Percentiles rank a stretch among this genome's conserved stretches.
phyloP scores from a whole-genome alignment of 2,329 filamentous ascomycete genomes.

The Amauroascus niger region DNA sequence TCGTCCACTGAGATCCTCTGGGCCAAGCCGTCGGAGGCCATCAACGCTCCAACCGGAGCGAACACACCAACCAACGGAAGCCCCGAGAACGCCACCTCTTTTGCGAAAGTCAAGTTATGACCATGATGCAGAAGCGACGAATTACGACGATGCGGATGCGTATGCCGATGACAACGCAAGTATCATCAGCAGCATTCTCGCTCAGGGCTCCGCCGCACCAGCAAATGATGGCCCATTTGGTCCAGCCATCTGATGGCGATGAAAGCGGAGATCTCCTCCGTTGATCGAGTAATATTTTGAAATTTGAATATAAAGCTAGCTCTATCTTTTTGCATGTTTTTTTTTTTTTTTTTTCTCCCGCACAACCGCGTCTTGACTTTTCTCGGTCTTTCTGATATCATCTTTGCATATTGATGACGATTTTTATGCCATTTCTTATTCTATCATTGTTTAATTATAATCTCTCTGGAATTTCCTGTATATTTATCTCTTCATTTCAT shows the following conservation, averaged over 20 bases:
- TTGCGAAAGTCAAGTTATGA: conserved; percentile 50
- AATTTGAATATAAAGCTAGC: background rate
- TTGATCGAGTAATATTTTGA: background rate
- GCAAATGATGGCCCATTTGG: conserved; percentile 16
- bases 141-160: conserved; percentile 37
- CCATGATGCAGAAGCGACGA: conserved; percentile 47
- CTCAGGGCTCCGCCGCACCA: background rate
- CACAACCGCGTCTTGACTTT: background rate
- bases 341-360: background rate
- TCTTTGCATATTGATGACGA: conserved; percentile 15
- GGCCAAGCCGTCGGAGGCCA: conserved; percentile 19
- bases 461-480: conserved; percentile 20
- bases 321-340: background rate
- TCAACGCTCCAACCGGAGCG: conserved; percentile 26
- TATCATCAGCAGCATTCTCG: conserved; percentile 25
- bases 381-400: conserved; percentile 1
- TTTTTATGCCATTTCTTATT: conserved; percentile 10
- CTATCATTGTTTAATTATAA: conserved; percentile 18
- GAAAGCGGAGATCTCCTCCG: background rate
- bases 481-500: conserved; percentile 6
- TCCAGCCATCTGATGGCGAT: conserved; percentile 14
- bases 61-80: conserved; percentile 19
- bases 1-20: conserved; percentile 28
- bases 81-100: conserved; percentile 45
- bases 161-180: conserved; percentile 44